Percentiles rank a stretch among this genome's conserved stretches.
These are phyloP conservation scores for Penicillium roqueforti DNA, from an alignment of 495 filamentous ascomycete genomes.

Conservation along the genomic window DNA sequence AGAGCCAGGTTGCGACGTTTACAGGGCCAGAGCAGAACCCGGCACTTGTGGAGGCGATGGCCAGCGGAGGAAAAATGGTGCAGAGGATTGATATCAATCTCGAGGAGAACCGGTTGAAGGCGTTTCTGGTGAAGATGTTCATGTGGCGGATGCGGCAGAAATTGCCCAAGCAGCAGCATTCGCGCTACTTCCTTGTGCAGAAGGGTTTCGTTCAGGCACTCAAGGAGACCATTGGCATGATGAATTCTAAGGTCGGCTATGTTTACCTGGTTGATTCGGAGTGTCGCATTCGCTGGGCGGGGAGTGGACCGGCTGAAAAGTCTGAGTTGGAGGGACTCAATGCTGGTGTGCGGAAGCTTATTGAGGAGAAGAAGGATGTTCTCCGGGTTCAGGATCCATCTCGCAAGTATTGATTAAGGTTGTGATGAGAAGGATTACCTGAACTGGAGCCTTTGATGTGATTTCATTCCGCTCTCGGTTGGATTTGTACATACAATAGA, in stretches of 20 bases:
- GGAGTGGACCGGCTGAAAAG: slow-evolving; percentile 68
- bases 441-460: slow-evolving; percentile 1
- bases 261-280: slow-evolving; percentile 85
- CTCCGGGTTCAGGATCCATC: slow-evolving; percentile 6
- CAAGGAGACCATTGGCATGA: slow-evolving; percentile 69
- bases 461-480: slow-evolving; percentile 19
- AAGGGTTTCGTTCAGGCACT: slow-evolving; percentile 70
- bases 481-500: slow-evolving; percentile 33
- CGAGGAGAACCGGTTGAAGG: slow-evolving; percentile 76
- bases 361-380: slow-evolving; percentile 51
- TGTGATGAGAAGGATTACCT: background rate
- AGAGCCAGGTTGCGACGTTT: slow-evolving; percentile 73
- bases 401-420: slow-evolving; percentile 15
- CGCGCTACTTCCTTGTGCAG: slow-evolving; percentile 76
- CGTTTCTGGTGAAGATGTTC: slow-evolving; percentile 67
- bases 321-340: slow-evolving; percentile 69
- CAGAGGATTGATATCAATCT: slow-evolving; percentile 84
- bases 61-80: slow-evolving; percentile 36
- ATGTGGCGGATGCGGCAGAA: slow-evolving; percentile 54
- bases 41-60: slow-evolving; percentile 51
- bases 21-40: slow-evolving; percentile 60
- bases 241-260: slow-evolving; percentile 90
- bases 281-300: slow-evolving; percentile 92
- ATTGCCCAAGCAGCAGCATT: slow-evolving; percentile 58
- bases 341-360: slow-evolving; percentile 61